These are phyloP conservation scores for Epichloe bromicola DNA, from an alignment of 2,329 filamentous ascomycete genomes.

Conservation along the genomic window DNA sequence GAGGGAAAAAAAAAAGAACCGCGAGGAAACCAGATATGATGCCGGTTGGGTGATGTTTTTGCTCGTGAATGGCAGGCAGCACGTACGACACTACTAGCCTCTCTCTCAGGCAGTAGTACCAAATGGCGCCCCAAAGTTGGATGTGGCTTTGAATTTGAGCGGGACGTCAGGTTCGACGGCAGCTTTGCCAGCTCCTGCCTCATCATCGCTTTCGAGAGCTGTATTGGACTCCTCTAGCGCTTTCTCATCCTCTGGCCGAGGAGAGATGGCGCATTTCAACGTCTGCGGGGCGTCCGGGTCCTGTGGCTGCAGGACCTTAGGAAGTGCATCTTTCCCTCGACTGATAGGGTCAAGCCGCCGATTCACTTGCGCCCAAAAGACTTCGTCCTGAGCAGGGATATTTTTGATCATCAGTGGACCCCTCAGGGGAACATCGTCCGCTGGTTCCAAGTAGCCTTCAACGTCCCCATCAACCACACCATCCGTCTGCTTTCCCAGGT, in stretches of 20 bases:
- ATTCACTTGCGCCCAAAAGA: conserved; percentile 36
- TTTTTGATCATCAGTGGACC: conserved; percentile 43
- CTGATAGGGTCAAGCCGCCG: conserved; percentile 39
- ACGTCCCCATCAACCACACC: conserved; percentile 5
- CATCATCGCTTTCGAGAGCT: conserved; percentile 11
- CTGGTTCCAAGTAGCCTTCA: conserved; percentile 23
- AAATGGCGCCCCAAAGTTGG: conserved; percentile 35
- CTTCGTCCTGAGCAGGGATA: conserved; percentile 41
- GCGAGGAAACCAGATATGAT: background rate
- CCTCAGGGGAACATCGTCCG: conserved; percentile 33
- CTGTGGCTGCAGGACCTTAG: conserved; percentile 24
- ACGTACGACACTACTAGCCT: background rate
- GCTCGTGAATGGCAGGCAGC: background rate
- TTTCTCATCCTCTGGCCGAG: conserved; percentile 9
- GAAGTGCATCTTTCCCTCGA: conserved; percentile 31
- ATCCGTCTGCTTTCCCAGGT: background rate
- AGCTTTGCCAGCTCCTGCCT: conserved; percentile 14
- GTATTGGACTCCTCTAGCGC: conserved; percentile 8
- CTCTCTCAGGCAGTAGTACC: conserved; percentile 14
- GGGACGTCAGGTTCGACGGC: conserved; percentile 28
- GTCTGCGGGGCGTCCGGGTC: conserved; percentile 2
- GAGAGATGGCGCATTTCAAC: background rate
- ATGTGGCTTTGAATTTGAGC: conserved; percentile 30
- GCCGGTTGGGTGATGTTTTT: too few species aligned
- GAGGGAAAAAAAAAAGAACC: background rate